Base-by-base conservation (phyloP, 2,329 filamentous ascomycete species). In the Domatiomyces catenatus region DNA sequence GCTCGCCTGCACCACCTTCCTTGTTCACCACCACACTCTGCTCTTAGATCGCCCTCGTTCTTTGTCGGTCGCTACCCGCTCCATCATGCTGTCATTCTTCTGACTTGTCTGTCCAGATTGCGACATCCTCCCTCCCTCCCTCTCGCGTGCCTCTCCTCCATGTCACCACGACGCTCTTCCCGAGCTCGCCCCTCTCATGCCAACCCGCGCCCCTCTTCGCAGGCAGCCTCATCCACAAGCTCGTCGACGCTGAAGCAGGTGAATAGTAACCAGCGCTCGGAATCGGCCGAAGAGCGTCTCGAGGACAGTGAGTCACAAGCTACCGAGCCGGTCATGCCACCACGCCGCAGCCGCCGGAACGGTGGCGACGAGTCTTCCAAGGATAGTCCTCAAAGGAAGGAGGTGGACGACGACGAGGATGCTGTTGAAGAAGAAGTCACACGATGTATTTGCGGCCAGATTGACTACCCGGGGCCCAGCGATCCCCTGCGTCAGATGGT, bases 371-470 rank as follows among this genome's bases (percentile, higher is more conserved):
- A 71, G 48, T 67, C 69, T 60, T 28, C 44, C 5, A 8, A 52
- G 10, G 45, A 47, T 3, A n/a, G 24, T 19, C 61, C 63, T 48
- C 64, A 65, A 46, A 57, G 61, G 42, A 67, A 69, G 44, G 76
- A 75, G 53, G 76, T 83, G 17, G 75, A 76, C 43, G 72, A 74
- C 46, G 69, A 73, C 36, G 75, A 75, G 47, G 84, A 86, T 53
- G 77, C 73, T 24, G 84, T 84, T 62, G 87, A 95, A 66, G 89
- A 95, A 63, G 92, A 96, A 71, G 81, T 92, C 50, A 94, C 94
- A 63, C 81, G 92, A 59, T 98, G 92, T 70, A 83, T 98, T 57
- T 98, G 92, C 69, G 89, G 88, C 60, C 82, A 84, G 60, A 87
- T 93, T 63, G 92, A 98, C 52, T 96, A 96, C 69, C 92, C 92